Percentiles rank a stretch among this genome's conserved stretches.
phyloP scores from a whole-genome alignment of 495 filamentous ascomycete species.

The Bryoglossum gracile region DNA sequence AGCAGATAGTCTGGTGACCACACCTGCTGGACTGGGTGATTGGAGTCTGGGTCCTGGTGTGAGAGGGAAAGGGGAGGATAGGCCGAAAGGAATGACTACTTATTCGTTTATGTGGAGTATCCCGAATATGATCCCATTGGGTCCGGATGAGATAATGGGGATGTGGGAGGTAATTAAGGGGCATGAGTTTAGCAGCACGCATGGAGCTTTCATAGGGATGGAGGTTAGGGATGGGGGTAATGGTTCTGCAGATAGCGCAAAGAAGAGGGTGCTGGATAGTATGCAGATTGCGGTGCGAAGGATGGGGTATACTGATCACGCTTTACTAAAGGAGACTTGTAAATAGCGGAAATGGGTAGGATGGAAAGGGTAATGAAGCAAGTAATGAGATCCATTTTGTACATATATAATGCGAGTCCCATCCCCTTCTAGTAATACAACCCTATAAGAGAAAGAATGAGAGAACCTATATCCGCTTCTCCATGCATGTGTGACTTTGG shows the following conservation, averaged over 20 bases:
- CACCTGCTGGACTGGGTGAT: conserved; percentile 45
- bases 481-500: too few species aligned
- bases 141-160: conserved; percentile 43
- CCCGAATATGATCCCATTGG: conserved; percentile 72
- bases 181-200: conserved; percentile 54
- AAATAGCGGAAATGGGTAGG: too few species aligned
- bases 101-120: conserved; percentile 75
- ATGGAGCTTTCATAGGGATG: conserved; percentile 55
- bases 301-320: conserved; percentile 48
- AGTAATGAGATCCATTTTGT: too few species aligned
- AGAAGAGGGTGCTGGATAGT: conserved; percentile 60
- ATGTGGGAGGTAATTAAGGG: conserved; percentile 48
- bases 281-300: conserved; percentile 60
- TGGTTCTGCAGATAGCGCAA: conserved; percentile 35
- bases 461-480: too few species aligned
- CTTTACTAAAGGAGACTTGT: conserved; percentile 33
- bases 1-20: conserved; percentile 64
- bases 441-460: too few species aligned
- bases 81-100: conserved; percentile 49
- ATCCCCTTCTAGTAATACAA: too few species aligned
- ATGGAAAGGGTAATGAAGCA: too few species aligned
- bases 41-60: conserved; percentile 27
- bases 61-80: conserved; percentile 26
- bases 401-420: too few species aligned
- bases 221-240: conserved; percentile 38